Conservation (phyloP, 2,329 filamentous ascomycete species). For the Calonectria pauciramosa region DNA sequence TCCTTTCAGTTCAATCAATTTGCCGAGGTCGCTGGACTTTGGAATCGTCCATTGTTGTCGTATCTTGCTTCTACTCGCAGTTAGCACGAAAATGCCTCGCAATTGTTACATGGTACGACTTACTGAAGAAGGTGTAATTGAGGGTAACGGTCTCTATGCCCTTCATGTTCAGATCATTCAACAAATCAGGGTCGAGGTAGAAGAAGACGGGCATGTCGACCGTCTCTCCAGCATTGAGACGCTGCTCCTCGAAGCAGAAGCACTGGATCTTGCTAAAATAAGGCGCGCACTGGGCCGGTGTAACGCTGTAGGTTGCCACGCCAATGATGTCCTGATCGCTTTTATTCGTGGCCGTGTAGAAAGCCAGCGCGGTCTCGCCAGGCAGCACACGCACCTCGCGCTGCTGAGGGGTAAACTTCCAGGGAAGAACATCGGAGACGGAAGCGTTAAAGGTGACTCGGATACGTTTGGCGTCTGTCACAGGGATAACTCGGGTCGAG, state of each 20-base stretch:
- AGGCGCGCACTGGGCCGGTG: slow-evolving; percentile 92
- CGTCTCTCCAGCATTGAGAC: slow-evolving; percentile 93
- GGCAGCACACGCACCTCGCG: slow-evolving; percentile 95
- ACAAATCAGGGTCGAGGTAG: slow-evolving; percentile 96
- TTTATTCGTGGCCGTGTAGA: slow-evolving; percentile 96
- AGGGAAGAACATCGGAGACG: slow-evolving; percentile 93
- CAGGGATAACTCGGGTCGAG: slow-evolving; percentile 82
- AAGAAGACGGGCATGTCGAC: slow-evolving; percentile 99
- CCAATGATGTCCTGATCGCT: slow-evolving; percentile 95
- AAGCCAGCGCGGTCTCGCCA: slow-evolving; percentile 95
- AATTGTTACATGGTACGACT: slow-evolving; percentile 54
- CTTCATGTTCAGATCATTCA: slow-evolving; percentile 92
- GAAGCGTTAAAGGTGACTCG: slow-evolving; percentile 97
- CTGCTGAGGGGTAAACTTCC: slow-evolving; percentile 98
- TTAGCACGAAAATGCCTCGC: slow-evolving; percentile 50
- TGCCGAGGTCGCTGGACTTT: slow-evolving; percentile 51
- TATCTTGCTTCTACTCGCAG: slow-evolving; percentile 58
- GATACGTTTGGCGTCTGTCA: slow-evolving; percentile 85
- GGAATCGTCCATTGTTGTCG: slow-evolving; percentile 61
- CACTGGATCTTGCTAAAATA: slow-evolving; percentile 99
- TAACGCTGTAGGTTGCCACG: slow-evolving; percentile 97
- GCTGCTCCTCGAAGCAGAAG: slow-evolving; percentile 98
- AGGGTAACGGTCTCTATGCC: slow-evolving; percentile 95
- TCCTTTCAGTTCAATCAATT: slow-evolving; percentile 24
- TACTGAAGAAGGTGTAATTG: slow-evolving; percentile 99